Conservation (phyloP, 306 rosid species). For the Trifolium repens region DNA sequence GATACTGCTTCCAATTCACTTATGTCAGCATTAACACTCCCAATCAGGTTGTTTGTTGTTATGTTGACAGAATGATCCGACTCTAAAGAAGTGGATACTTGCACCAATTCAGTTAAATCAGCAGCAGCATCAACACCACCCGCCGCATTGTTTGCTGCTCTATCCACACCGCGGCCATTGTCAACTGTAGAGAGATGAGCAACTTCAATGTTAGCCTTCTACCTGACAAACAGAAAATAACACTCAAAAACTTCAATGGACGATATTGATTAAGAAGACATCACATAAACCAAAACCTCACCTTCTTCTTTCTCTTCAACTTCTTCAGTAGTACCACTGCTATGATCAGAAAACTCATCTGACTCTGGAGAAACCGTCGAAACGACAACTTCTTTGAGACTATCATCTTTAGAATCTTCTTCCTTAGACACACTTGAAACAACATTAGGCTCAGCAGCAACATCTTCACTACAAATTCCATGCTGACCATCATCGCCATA, state of each 20-base stretch:
- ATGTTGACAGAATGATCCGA: background rate
- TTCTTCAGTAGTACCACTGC: slow-evolving; percentile 31
- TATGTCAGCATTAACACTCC: slow-evolving; percentile 1
- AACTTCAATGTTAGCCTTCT: slow-evolving; percentile 61
- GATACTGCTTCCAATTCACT: slow-evolving; percentile 28
- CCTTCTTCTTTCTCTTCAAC: slow-evolving; percentile 49
- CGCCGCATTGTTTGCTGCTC: slow-evolving; percentile 14
- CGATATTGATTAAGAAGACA: slow-evolving; percentile 36
- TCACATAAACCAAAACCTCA: slow-evolving; percentile 40
- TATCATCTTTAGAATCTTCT: slow-evolving; percentile 33
- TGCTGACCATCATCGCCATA: slow-evolving; percentile 36
- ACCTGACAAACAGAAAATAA: slow-evolving; percentile 49
- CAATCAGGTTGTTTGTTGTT: slow-evolving; percentile 18
- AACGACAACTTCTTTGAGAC: slow-evolving; percentile 17
- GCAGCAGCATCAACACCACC: slow-evolving; percentile 16
- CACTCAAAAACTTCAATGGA: slow-evolving; percentile 47
- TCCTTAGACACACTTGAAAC: slow-evolving; percentile 29
- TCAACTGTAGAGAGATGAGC: slow-evolving; percentile 59
- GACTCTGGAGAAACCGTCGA: slow-evolving; percentile 25
- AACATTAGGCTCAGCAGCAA: slow-evolving; percentile 32
- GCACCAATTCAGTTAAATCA: slow-evolving; percentile 13
- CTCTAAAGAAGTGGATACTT: slow-evolving; percentile 34
- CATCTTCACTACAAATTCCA: slow-evolving; percentile 27
- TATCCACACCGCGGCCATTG: slow-evolving; percentile 26
- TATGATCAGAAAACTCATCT: slow-evolving; percentile 33